Conservation (phyloP, 495 filamentous ascomycete genomes). For the Thozetella sp. region DNA sequence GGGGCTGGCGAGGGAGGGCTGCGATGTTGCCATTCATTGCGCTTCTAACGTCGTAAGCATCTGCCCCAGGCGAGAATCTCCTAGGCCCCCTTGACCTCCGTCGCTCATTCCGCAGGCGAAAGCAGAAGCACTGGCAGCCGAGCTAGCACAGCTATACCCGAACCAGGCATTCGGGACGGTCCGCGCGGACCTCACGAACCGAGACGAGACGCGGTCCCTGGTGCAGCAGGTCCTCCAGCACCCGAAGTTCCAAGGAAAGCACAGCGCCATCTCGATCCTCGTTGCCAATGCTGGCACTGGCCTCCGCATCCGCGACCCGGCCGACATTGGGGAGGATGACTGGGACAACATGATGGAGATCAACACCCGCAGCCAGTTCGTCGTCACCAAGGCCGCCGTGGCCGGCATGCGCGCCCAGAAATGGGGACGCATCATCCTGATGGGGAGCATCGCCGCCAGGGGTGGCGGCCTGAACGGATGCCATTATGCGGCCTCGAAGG, state of each 20-base stretch:
- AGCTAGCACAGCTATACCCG: conserved; percentile 7
- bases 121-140: background rate
- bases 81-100: background rate
- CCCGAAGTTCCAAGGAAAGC: conserved; percentile 48
- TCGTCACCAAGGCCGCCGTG: conserved; percentile 65
- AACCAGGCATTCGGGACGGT: background rate
- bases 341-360: conserved; percentile 68
- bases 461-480: conserved; percentile 71
- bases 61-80: background rate
- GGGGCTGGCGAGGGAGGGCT: background rate
- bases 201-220: conserved; percentile 28
- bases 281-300: conserved; percentile 49
- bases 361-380: conserved; percentile 67
- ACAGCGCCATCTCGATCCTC: conserved; percentile 58
- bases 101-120: background rate
- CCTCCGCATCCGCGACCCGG: conserved; percentile 27
- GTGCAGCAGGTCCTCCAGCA: conserved; percentile 53
- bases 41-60: background rate
- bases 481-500: conserved; percentile 71
- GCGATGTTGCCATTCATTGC: background rate
- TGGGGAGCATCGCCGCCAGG: conserved; percentile 67
- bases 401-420: conserved; percentile 62
- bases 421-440: conserved; percentile 71
- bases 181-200: background rate
- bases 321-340: conserved; percentile 52